Evolutionary conservation across 179 eudicot genomes (phyloP), one percentile per base, ranked within the genome.

Genomic region (Heliamphora pulchella): DNA sequence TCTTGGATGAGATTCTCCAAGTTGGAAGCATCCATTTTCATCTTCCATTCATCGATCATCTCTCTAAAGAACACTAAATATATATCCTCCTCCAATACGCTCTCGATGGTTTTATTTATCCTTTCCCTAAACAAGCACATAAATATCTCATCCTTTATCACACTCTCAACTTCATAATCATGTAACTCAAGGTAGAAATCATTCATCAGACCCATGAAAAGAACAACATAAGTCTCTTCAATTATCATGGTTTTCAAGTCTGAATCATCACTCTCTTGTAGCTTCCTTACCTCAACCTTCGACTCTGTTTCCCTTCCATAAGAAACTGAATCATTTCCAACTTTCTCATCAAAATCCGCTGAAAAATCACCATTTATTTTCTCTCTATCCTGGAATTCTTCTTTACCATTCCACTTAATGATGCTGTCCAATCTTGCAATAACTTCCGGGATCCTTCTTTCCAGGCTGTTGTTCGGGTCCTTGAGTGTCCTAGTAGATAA

Each of bases 341-440:
- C 48, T 68, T 62, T 59, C 64, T 82, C 72, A 6, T 9, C 54
- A 76, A 9, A 13, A 44, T 11, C 9, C 14, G 73, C n/a, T 17
- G 5, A 14, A 61, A 10, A 43, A 10, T 46, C 8, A 46, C 3
- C 8, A 13, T 9, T 46, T 22, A 20, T 65, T 77, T 50, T n/a
- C 72, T 31, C n/a, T 53, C 54, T 18, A n/a, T 8, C 8, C 20
- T 1, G 22, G 68, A 53, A 71, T 31, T 48, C 72, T 2, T n/a
- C 57, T 53, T 47, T 44, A 64, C 44, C 44, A 59, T 85, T 83
- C 89, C 88, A 83, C 82, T 78, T 53, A 18, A 78, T 79, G n/a
- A 88, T 57, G 76, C 79, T 75, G n/a, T 86, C 90, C 63, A 91
- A 61, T 50, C 81, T 88, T n/a, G 71, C 64, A 11, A 86, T 75